Percentiles rank a stretch among this genome's conserved stretches.
phyloP scores from a whole-genome alignment of 768 basidiomycete species.

The Boletus edulis region DNA sequence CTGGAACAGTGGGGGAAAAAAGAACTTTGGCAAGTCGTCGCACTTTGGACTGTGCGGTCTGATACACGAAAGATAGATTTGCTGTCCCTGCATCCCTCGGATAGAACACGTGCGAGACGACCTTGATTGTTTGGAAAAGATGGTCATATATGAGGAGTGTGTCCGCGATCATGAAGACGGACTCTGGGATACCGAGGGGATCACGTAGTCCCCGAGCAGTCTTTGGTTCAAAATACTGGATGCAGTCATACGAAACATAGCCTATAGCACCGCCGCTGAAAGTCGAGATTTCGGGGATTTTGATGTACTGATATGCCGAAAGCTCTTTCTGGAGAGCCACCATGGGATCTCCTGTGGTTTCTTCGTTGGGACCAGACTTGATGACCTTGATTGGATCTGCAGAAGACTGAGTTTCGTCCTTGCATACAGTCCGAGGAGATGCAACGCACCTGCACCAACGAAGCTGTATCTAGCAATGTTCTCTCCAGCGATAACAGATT shows the following conservation, averaged over 20 bases:
- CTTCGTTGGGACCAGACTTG: slow-evolving; percentile 83
- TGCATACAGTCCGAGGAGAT: neutral
- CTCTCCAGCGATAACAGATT: slow-evolving; percentile 89
- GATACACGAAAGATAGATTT: slow-evolving; percentile 83
- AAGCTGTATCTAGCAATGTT: slow-evolving; percentile 93
- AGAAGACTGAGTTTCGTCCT: neutral
- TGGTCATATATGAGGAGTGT: slow-evolving; percentile 97
- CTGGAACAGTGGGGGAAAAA: slow-evolving; percentile 49
- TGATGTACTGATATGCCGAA: slow-evolving; percentile 82
- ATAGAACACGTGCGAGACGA: slow-evolving; percentile 94
- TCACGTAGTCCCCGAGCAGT: slow-evolving; percentile 76
- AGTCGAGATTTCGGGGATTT: slow-evolving; percentile 87
- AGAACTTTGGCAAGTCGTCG: slow-evolving; percentile 76
- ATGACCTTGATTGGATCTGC: slow-evolving; percentile 92
- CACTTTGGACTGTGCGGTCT: slow-evolving; percentile 81
- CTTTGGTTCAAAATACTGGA: slow-evolving; percentile 96
- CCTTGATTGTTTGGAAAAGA: slow-evolving; percentile 90
- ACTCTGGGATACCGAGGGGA: slow-evolving; percentile 85
- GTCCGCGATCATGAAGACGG: slow-evolving; percentile 95
- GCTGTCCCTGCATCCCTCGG: slow-evolving; percentile 64
- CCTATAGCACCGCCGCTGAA: slow-evolving; percentile 98
- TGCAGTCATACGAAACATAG: slow-evolving; percentile 95
- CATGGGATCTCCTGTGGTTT: slow-evolving; percentile 86
- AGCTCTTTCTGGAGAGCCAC: slow-evolving; percentile 81
- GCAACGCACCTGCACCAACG: slow-evolving; percentile 82